These are phyloP conservation scores for Argentina anserina DNA, from an alignment of 306 rosid genomes.

Conservation along the genomic window DNA sequence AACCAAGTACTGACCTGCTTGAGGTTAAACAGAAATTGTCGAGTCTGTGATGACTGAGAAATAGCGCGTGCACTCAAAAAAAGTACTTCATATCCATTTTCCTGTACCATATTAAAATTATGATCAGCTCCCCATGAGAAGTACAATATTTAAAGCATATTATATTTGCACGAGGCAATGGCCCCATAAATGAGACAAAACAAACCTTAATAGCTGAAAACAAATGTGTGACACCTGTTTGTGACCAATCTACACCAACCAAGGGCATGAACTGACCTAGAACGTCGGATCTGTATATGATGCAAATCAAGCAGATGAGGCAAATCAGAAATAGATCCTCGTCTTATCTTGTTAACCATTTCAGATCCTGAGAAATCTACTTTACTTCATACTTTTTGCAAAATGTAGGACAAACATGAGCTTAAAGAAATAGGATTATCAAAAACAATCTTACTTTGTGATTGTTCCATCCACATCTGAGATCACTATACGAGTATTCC, in stretches of 20 bases:
- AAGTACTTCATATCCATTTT: slow-evolving; percentile 90
- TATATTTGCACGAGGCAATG: not conserved
- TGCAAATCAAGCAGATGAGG: slow-evolving; percentile 21
- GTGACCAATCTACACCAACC: slow-evolving; percentile 99
- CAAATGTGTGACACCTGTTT: slow-evolving; percentile 89
- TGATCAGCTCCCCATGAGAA: not conserved
- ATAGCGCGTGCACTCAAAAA: slow-evolving; percentile 98
- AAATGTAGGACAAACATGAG: not conserved
- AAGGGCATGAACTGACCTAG: slow-evolving; percentile 99
- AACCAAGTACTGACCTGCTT: slow-evolving; percentile 61
- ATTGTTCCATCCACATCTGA: slow-evolving; percentile 99
- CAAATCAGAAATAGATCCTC: slow-evolving; percentile 3
- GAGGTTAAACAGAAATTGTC: slow-evolving; percentile 84
- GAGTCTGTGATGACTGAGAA: slow-evolving; percentile 81
- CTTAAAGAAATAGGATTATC: not conserved
- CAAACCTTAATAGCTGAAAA: slow-evolving; percentile 96
- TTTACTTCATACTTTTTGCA: not conserved
- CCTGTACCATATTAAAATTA: slow-evolving; percentile 49
- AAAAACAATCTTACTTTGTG: slow-evolving; percentile 55
- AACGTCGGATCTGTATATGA: slow-evolving; percentile 76
- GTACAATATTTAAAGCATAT: not conserved
- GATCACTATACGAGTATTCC: slow-evolving; percentile 81
- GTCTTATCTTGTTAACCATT: not conserved
- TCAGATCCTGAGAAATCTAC: not conserved
- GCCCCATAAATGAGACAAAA: slow-evolving; percentile 3